A percentile compares a stretch with the other conserved stretches of the same genome.
phyloP scores from a whole-genome alignment of 2,329 filamentous ascomycete species.

The Fusarium euwallaceae region DNA sequence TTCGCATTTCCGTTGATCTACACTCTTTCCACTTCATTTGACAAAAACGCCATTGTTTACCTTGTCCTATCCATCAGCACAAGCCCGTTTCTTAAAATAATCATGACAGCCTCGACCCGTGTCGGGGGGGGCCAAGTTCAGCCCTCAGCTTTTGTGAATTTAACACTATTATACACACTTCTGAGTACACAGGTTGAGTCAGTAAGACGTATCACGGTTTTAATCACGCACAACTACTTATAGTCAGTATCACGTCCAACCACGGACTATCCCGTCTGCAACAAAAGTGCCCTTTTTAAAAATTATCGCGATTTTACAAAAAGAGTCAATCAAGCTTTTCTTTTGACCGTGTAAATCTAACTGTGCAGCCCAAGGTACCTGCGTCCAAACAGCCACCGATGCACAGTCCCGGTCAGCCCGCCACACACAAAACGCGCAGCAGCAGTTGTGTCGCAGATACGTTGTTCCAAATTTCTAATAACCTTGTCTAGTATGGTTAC shows the following conservation, averaged over 20 bases:
- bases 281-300: conserved; percentile 10
- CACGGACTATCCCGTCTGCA: not conserved
- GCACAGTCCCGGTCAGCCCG: conserved; percentile 18
- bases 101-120: conserved; percentile 6
- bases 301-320: not conserved
- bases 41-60: not conserved
- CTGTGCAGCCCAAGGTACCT: conserved; percentile 7
- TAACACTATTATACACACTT: not conserved
- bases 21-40: conserved; percentile 10
- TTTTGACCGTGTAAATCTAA: not conserved
- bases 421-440: conserved; percentile 21
- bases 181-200: not conserved
- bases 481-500: not conserved
- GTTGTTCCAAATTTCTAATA: not conserved
- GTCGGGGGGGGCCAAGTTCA: not conserved
- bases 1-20: conserved; percentile 31
- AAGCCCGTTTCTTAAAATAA: not conserved
- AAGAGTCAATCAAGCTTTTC: conserved; percentile 1
- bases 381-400: conserved; percentile 10
- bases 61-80: not conserved
- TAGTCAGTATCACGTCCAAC: not conserved
- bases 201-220: conserved; percentile 35
- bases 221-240: conserved; percentile 1
- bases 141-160: not conserved
- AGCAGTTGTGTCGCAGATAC: conserved; percentile 6